Evolutionary conservation across 192 early-diverging fungal genomes (phyloP).

Genomic region (Coemansia sp.): DNA sequence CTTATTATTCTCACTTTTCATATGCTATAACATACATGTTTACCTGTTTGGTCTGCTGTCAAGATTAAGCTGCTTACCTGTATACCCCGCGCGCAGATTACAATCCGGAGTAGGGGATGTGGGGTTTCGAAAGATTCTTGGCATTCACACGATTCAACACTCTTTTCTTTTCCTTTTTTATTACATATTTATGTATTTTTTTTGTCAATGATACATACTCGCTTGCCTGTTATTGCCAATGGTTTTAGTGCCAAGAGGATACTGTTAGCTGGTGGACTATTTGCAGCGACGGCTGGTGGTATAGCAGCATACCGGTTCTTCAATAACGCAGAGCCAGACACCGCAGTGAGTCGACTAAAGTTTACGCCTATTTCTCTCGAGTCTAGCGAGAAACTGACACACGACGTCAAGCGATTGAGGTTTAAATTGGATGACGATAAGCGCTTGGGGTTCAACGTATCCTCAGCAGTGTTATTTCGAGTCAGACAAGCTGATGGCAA

Average conservation of each 20-base stretch:
- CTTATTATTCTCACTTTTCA: too few species aligned
- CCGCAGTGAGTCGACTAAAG: background rate
- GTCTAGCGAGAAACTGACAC: conserved; percentile 60
- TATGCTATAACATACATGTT: too few species aligned
- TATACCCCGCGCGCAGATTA: too few species aligned
- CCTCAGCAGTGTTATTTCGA: conserved; percentile 78
- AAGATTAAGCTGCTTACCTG: too few species aligned
- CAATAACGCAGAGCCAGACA: conserved; percentile 3
- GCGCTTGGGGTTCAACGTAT: conserved; percentile 66
- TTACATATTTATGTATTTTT: background rate
- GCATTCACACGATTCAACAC: background rate
- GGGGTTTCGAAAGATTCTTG: too few species aligned
- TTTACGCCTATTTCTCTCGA: conserved; percentile 37
- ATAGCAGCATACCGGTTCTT: conserved; percentile 6
- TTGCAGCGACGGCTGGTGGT: background rate
- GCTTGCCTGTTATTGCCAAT: background rate
- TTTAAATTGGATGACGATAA: conserved; percentile 69
- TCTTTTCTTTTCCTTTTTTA: background rate
- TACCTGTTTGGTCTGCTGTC: too few species aligned
- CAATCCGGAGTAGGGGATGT: too few species aligned
- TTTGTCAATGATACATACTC: background rate
- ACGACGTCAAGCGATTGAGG: conserved; percentile 66
- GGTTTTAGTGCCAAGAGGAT: background rate
- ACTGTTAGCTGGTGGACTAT: background rate
- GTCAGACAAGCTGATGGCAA: conserved; percentile 57